Evolutionary conservation across 441 rosid genomes (phyloP).

Genomic region (Syzygium syzygioides): DNA sequence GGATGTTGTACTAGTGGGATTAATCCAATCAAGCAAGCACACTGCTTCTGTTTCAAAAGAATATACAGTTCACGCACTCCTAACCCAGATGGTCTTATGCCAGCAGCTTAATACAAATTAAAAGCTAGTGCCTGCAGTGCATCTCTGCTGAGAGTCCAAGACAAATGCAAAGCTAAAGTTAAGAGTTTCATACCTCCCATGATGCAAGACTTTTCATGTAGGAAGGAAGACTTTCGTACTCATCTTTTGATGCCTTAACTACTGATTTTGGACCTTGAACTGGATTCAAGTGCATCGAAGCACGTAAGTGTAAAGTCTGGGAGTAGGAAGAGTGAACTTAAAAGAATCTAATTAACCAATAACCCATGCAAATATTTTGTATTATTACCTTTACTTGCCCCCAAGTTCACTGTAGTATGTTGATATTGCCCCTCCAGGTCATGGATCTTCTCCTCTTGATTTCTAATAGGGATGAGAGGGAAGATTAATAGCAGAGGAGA

Average conservation of each 20-base stretch:
- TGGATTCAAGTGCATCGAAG: background rate
- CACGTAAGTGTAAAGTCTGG: background rate
- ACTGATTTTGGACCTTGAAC: slow-evolving; percentile 14
- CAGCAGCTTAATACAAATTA: background rate
- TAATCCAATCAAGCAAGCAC: background rate
- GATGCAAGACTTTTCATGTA: slow-evolving; percentile 62
- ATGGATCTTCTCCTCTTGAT: slow-evolving; percentile 14
- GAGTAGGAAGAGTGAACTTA: background rate
- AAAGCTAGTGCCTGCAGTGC: background rate
- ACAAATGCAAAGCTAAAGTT: background rate
- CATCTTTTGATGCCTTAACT: slow-evolving; percentile 41
- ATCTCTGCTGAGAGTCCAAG: background rate
- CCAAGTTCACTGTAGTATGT: slow-evolving; percentile 12
- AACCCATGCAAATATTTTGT: background rate
- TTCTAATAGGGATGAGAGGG: slow-evolving; percentile 1
- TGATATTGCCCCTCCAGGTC: slow-evolving; percentile 9
- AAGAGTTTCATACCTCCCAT: slow-evolving; percentile 68
- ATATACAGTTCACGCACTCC: background rate
- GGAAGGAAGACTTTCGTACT: slow-evolving; percentile 65
- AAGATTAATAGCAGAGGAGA: background rate
- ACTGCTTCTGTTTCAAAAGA: no score
- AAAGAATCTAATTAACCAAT: background rate
- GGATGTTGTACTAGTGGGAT: background rate
- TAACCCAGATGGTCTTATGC: background rate
- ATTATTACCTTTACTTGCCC: slow-evolving; percentile 33